Evolutionary conservation across 2,329 filamentous ascomycete species (phyloP), one percentile per base, ranked within the genome.

Genomic region (Sporothrix humicola): DNA sequence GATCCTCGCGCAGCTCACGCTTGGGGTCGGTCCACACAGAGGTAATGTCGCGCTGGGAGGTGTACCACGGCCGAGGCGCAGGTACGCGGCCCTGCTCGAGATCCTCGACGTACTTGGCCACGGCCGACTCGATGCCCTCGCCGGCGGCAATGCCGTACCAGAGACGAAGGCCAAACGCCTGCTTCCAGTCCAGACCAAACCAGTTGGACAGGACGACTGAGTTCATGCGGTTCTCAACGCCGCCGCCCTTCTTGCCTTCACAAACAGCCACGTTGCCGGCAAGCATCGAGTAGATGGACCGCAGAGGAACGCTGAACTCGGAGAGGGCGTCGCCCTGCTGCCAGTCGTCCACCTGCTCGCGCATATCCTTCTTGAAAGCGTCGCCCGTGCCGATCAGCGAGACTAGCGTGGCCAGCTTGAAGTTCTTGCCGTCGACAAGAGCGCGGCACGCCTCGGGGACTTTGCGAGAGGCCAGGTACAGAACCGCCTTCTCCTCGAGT

Each of bases 151-250:
- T 92, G 61, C 91, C 91, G 81, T 97, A 99, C 93, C 94, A 98
- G 1, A 99, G 85, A 59, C 95, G 90, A 69, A 99, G 86, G 12
- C 93, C 95, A 81, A 99, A 97, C 0, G 95, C 91, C 79, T 97
- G 95, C 81, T 93, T 91, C 96, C 96, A 99, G 80, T 97, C 93
- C 50, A 99, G 86, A 4, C 90, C 90, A 80, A 98, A 99, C 65
- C 91, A 91, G 78, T 92, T 88, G 0, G 94, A 93, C 76, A 99
- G 93, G 72, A 90, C 87, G 79, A 99, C 97, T 0, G 91, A 91
- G 15, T 91, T 88, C 54, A 92, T 88, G 61, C 92, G 91, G 82
- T 98, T 93, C 81, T 98, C 96, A 9, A 91, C 83, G 0, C 93
- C 89, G 7, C 88, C 90, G 2, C 86, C 87, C 76, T 90, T 91